Conservation (phyloP, 1,284 basidiomycete species). For the Apiotrichum brassicae region DNA sequence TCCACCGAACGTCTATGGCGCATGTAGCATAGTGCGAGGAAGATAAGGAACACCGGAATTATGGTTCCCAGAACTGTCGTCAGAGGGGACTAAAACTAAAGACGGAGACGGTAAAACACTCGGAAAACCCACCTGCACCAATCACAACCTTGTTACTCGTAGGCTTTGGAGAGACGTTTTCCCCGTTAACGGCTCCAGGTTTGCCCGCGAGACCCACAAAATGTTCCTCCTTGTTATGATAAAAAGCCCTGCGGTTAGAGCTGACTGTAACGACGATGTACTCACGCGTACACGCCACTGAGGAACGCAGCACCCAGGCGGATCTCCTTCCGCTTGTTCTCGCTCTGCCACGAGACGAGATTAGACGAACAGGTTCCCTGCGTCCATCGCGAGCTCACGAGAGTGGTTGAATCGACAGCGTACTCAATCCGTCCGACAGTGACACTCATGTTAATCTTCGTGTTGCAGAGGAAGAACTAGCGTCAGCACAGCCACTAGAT, state of each 20-base stretch:
- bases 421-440: constrained; percentile 27
- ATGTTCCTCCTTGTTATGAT: constrained; percentile 26
- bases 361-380: constrained; percentile 32
- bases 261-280: neutral
- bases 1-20: constrained; percentile 20
- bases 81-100: too few relatives aligned
- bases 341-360: constrained; percentile 36
- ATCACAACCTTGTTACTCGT: neutral
- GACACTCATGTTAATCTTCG: constrained; percentile 30
- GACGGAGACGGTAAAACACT: too few relatives aligned
- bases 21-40: constrained; percentile 29
- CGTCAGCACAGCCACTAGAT: neutral
- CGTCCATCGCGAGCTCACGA: constrained; percentile 26
- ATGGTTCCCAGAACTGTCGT: constrained; percentile 35
- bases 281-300: constrained; percentile 40
- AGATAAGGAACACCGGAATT: constrained; percentile 27
- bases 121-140: neutral
- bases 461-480: constrained; percentile 40
- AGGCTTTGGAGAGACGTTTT: neutral
- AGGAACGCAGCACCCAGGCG: constrained; percentile 43
- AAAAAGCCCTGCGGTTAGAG: constrained; percentile 28
- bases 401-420: constrained; percentile 23
- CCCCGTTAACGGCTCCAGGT: constrained; percentile 30
- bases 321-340: constrained; percentile 25
- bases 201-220: constrained; percentile 42